Conservation (phyloP, 306 rosid genomes). For the Carpinus fangiana region DNA sequence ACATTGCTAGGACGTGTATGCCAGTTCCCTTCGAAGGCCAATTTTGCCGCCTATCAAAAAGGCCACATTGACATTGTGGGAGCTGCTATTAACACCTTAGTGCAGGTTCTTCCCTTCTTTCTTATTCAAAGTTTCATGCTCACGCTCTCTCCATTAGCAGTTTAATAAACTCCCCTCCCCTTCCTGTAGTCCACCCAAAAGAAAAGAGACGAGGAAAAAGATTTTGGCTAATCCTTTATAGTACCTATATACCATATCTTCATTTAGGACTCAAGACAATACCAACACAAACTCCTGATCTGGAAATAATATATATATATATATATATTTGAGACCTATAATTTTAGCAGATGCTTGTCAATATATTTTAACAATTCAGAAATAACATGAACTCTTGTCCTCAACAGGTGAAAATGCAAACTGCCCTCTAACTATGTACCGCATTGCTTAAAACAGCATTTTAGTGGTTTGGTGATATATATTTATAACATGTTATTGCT, state of each 20-base stretch:
- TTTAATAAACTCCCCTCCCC: slow-evolving; percentile 1
- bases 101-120: slow-evolving; percentile 62
- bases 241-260: background rate
- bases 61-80: slow-evolving; percentile 94
- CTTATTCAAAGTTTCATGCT: slow-evolving; percentile 20
- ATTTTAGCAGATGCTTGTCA: background rate
- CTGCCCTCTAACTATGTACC: background rate
- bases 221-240: background rate
- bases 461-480: background rate
- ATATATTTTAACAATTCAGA: background rate
- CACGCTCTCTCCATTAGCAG: slow-evolving; percentile 9
- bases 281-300: slow-evolving; percentile 1
- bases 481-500: background rate
- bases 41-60: slow-evolving; percentile 58
- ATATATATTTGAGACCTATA: background rate
- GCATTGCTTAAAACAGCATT: background rate
- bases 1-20: slow-evolving; percentile 89
- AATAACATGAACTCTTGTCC: background rate
- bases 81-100: slow-evolving; percentile 96
- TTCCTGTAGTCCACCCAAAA: background rate
- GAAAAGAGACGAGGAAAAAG: background rate
- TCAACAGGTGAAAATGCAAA: background rate
- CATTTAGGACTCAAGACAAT: background rate
- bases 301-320: too few species aligned
- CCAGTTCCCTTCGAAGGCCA: slow-evolving; percentile 62